Percentiles rank a stretch among this genome's conserved stretches.
Evolutionary conservation across 768 basidiomycete species (phyloP).

Genomic region (Lactifluus pinguis): DNA sequence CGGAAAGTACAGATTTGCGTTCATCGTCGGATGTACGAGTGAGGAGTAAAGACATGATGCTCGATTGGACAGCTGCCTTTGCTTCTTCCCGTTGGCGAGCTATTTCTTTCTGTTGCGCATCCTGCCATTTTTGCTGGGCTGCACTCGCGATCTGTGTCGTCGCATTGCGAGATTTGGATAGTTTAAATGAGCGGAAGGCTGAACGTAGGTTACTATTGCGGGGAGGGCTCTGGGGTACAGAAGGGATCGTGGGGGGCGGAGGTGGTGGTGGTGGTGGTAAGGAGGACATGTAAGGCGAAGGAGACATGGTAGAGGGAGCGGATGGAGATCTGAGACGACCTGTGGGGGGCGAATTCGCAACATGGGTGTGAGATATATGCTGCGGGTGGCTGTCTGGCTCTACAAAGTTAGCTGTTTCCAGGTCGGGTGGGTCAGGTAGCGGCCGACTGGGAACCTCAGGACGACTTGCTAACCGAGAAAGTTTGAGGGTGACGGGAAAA

Average conservation of each 20-base stretch:
- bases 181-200: not conserved
- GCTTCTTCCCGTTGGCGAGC: not conserved
- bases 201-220: not conserved
- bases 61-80: not conserved
- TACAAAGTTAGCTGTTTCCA: not conserved
- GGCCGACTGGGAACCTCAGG: not conserved
- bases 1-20: slow-evolving; percentile 40
- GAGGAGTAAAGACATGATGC: slow-evolving; percentile 29
- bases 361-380: not conserved
- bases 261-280: not conserved
- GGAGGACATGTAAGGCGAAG: not conserved
- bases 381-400: not conserved
- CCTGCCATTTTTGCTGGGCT: not conserved
- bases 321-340: not conserved
- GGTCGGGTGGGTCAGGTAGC: not conserved
- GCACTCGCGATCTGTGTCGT: not conserved
- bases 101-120: not conserved
- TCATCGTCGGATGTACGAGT: slow-evolving; percentile 24
- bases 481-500: not conserved
- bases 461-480: not conserved
- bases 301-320: not conserved
- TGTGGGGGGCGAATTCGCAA: not conserved
- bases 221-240: not conserved
- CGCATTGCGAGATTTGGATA: not conserved
- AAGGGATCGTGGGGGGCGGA: not conserved